phyloP scores from a whole-genome alignment of 2,329 filamentous ascomycete genomes.

The Arthroderma sp. region DNA sequence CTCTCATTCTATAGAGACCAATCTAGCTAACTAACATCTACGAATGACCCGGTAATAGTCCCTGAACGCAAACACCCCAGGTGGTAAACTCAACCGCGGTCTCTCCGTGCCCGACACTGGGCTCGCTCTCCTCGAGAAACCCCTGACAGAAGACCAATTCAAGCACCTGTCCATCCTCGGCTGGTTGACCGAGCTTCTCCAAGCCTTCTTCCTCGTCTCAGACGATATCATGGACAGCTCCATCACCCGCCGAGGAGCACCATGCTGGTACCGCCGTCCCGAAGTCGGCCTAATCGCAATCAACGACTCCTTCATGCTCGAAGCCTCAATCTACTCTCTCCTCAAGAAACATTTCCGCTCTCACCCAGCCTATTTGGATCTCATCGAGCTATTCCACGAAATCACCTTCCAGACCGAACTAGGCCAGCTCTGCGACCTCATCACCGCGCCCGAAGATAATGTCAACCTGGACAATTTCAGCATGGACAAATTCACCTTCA shows the following conservation, averaged over 20 bases:
- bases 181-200: slow-evolving; percentile 95
- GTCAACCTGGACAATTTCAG: slow-evolving; percentile 93
- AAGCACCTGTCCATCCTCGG: slow-evolving; percentile 78
- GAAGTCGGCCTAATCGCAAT: slow-evolving; percentile 92
- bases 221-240: slow-evolving; percentile 98
- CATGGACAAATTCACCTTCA: slow-evolving; percentile 90
- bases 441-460: slow-evolving; percentile 88
- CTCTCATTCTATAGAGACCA: not conserved
- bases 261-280: slow-evolving; percentile 90
- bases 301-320: slow-evolving; percentile 96
- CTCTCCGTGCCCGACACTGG: slow-evolving; percentile 48
- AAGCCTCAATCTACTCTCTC: slow-evolving; percentile 76
- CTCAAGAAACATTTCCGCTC: slow-evolving; percentile 87
- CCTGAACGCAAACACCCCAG: slow-evolving; percentile 72
- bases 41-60: slow-evolving; percentile 39
- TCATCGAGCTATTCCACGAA: slow-evolving; percentile 95
- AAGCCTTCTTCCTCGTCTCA: slow-evolving; percentile 96
- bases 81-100: slow-evolving; percentile 97
- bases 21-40: not conserved
- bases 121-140: slow-evolving; percentile 14
- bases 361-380: slow-evolving; percentile 77
- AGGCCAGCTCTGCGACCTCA: slow-evolving; percentile 83
- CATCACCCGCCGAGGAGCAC: slow-evolving; percentile 84
- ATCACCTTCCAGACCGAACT: slow-evolving; percentile 87
- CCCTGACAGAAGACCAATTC: slow-evolving; percentile 55